Percentiles rank a stretch among this genome's conserved stretches.
phyloP scores from a whole-genome alignment of 768 basidiomycete species.

The Hemileccinum rubropunctum region DNA sequence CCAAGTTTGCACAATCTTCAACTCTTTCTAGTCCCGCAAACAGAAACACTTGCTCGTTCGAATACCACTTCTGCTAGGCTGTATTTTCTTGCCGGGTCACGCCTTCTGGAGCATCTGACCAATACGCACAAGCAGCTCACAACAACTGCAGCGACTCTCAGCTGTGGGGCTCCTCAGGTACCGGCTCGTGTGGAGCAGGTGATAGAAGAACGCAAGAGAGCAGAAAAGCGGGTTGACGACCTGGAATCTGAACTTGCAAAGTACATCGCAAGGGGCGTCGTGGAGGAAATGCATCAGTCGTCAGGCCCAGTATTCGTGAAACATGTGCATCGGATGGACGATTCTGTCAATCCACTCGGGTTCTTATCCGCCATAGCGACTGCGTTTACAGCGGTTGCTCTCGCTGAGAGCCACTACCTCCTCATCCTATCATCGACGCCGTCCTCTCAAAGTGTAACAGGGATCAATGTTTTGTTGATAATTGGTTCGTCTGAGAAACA shows the following conservation, averaged over 20 bases:
- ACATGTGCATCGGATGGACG: slow-evolving; percentile 60
- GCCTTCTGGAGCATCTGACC: slow-evolving; percentile 62
- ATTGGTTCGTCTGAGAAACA: slow-evolving; percentile 57
- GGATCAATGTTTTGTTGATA: slow-evolving; percentile 55
- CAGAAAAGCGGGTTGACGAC: slow-evolving; percentile 67
- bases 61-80: slow-evolving; percentile 65
- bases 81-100: slow-evolving; percentile 81
- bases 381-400: slow-evolving; percentile 35
- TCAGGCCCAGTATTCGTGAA: slow-evolving; percentile 36
- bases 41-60: slow-evolving; percentile 61
- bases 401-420: slow-evolving; percentile 35
- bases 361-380: slow-evolving; percentile 59
- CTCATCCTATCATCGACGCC: slow-evolving; percentile 63
- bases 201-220: slow-evolving; percentile 61
- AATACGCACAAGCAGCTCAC: slow-evolving; percentile 56
- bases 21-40: slow-evolving; percentile 68
- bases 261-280: slow-evolving; percentile 42
- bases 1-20: slow-evolving; percentile 74
- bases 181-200: slow-evolving; percentile 67
- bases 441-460: slow-evolving; percentile 48
- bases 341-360: slow-evolving; percentile 53
- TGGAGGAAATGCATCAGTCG: slow-evolving; percentile 34
- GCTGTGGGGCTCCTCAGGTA: slow-evolving; percentile 64
- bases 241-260: slow-evolving; percentile 64
- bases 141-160: slow-evolving; percentile 56